Evolutionary conservation across 2,329 filamentous ascomycete genomes (phyloP).

Genomic region (Xylariaceae sp.): DNA sequence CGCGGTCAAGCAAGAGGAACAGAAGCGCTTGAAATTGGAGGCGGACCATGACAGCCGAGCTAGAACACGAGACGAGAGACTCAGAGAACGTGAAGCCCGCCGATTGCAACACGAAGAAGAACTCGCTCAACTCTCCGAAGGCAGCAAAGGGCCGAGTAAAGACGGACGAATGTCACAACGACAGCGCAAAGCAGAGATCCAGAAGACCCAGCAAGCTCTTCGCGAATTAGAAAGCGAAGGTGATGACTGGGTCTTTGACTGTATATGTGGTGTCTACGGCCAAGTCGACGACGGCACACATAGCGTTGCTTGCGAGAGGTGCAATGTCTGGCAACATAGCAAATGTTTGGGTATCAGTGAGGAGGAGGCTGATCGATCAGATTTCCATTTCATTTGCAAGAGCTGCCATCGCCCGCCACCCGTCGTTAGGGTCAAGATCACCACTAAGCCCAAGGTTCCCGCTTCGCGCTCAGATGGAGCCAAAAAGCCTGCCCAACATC

Average conservation of each 20-base stretch:
- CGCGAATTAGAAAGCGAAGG: conserved; percentile 67
- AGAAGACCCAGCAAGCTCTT: conserved; percentile 73
- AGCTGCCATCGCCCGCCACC: conserved; percentile 67
- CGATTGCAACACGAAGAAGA: conserved; percentile 84
- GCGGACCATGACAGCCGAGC: conserved; percentile 76
- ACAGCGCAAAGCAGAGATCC: conserved; percentile 77
- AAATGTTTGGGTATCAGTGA: conserved; percentile 81
- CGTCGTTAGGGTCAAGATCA: conserved; percentile 55
- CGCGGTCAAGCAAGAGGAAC: conserved; percentile 65
- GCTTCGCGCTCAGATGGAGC: conserved; percentile 25
- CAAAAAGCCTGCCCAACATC: conserved; percentile 19
- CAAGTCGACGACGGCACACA: conserved; percentile 93
- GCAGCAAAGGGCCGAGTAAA: conserved; percentile 60
- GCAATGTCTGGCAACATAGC: conserved; percentile 96
- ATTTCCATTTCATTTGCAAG: conserved; percentile 83
- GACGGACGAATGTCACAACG: conserved; percentile 71
- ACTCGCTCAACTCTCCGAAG: conserved; percentile 73
- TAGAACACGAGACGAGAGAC: conserved; percentile 78
- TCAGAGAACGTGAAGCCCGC: conserved; percentile 81
- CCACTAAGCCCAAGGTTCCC: conserved; percentile 25
- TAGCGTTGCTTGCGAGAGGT: conserved; percentile 89
- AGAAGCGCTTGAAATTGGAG: conserved; percentile 57
- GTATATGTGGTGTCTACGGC: conserved; percentile 84
- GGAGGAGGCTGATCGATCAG: conserved; percentile 74
- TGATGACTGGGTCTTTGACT: conserved; percentile 93